Conservation (phyloP, 192 early-diverging fungal species). For the Ramicandelaber brevisporus region DNA sequence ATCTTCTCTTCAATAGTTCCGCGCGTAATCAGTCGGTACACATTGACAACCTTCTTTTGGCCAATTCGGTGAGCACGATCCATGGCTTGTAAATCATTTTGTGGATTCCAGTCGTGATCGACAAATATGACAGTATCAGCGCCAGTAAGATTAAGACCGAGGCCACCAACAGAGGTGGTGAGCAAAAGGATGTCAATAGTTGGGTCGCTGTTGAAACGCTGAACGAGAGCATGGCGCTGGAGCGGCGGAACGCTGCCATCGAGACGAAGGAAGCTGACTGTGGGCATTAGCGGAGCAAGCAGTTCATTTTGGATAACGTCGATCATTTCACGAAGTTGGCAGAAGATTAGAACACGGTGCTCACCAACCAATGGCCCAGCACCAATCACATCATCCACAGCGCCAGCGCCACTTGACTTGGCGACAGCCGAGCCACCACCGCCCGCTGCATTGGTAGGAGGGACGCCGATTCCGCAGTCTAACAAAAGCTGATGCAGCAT, state of each 20-base stretch:
- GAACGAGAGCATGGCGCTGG: slow-evolving; percentile 70
- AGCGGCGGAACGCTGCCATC: slow-evolving; percentile 72
- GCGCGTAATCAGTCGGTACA: slow-evolving; percentile 88
- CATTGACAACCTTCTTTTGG: slow-evolving; percentile 91
- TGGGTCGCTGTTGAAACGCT: slow-evolving; percentile 87
- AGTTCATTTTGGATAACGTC: slow-evolving; percentile 90
- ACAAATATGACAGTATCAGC: slow-evolving; percentile 99
- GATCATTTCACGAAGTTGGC: slow-evolving; percentile 84
- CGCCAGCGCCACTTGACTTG: no score
- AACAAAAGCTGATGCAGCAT: slow-evolving; percentile 70
- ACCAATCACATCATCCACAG: slow-evolving; percentile 9
- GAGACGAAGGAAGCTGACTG: slow-evolving; percentile 76
- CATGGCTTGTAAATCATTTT: slow-evolving; percentile 98
- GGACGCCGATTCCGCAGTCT: slow-evolving; percentile 84
- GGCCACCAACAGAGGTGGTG: slow-evolving; percentile 90
- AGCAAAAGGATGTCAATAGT: slow-evolving; percentile 82
- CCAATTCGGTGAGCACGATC: slow-evolving; percentile 96
- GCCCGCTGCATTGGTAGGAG: no score
- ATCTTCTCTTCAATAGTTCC: slow-evolving; percentile 99
- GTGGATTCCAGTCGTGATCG: slow-evolving; percentile 99
- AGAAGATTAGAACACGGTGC: slow-evolving; percentile 93
- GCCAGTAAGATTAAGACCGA: slow-evolving; percentile 91
- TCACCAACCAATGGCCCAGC: slow-evolving; percentile 32
- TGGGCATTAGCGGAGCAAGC: slow-evolving; percentile 54
- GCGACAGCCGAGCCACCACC: no score